Conservation (phyloP, 2,329 filamentous ascomycete genomes). For the Immersiporthe knoxdaviesiana region DNA sequence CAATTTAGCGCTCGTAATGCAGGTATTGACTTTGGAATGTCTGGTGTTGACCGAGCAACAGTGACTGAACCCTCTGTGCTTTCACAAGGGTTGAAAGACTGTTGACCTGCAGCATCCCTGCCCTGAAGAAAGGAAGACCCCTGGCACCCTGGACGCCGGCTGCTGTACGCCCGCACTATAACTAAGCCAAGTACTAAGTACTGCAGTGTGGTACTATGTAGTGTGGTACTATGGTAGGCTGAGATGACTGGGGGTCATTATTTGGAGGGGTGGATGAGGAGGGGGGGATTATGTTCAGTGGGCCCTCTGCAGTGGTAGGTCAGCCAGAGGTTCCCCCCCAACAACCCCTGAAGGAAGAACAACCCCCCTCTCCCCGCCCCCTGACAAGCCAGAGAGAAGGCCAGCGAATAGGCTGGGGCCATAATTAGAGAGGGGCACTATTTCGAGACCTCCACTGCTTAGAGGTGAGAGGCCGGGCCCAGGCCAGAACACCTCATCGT, state of each 20-base stretch:
- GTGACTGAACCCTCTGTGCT: background rate
- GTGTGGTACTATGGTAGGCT: background rate
- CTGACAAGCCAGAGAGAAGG: constrained; percentile 20
- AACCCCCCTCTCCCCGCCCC: background rate
- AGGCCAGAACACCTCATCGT: constrained; percentile 28
- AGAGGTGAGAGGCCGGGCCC: constrained; percentile 18
- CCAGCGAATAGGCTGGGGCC: constrained; percentile 28
- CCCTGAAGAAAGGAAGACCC: constrained; percentile 2
- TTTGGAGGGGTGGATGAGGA: constrained; percentile 4
- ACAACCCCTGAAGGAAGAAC: constrained; percentile 19
- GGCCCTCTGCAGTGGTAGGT: background rate
- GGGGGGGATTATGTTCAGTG: background rate
- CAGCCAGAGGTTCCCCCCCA: background rate
- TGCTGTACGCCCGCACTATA: too few species aligned
- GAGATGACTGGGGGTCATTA: background rate
- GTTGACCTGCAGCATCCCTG: constrained; percentile 9
- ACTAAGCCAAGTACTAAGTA: too few species aligned
- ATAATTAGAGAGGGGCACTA: constrained; percentile 30
- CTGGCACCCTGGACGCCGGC: background rate
- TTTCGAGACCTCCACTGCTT: constrained; percentile 27
- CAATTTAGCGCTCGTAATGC: constrained; percentile 1
- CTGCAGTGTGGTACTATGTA: too few species aligned
- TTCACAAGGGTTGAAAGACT: constrained; percentile 10
- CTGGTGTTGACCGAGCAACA: constrained; percentile 28
- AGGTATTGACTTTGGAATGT: constrained; percentile 22